Evolutionary conservation across 768 basidiomycete species (phyloP).

Genomic region (Asterophora parasitica): DNA sequence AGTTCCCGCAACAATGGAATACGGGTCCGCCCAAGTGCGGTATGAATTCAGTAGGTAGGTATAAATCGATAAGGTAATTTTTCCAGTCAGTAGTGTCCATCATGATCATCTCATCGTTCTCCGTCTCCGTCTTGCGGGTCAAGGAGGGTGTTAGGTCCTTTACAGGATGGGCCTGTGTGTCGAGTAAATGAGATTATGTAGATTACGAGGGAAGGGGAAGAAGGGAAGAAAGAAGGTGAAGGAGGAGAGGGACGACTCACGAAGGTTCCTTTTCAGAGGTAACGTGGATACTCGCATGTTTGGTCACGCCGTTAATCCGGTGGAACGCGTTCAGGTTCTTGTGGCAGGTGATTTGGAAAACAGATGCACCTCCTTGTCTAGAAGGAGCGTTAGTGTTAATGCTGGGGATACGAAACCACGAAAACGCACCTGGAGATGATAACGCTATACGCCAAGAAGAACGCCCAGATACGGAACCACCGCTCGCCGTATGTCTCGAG

Average conservation of each 20-base stretch:
- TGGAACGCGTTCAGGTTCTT: constrained; percentile 98
- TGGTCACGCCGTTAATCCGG: constrained; percentile 79
- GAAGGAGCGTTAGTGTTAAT: background rate
- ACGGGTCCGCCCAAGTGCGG: background rate
- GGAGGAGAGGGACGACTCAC: too few species aligned
- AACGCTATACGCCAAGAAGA: constrained; percentile 92
- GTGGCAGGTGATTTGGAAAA: constrained; percentile 97
- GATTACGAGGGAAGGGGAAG: too few species aligned
- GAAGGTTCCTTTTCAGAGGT: constrained; percentile 46
- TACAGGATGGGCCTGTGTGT: too few species aligned
- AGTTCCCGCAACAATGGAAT: too few species aligned
- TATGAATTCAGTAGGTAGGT: background rate
- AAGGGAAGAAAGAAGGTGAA: too few species aligned
- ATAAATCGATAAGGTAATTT: background rate
- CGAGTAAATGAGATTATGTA: too few species aligned
- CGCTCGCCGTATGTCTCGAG: constrained; percentile 85
- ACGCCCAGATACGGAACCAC: constrained; percentile 95
- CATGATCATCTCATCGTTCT: background rate
- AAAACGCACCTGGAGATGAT: constrained; percentile 68
- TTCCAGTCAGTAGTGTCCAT: background rate
- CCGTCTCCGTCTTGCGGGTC: too few species aligned
- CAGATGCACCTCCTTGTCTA: constrained; percentile 84
- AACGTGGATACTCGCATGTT: constrained; percentile 77
- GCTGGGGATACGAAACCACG: too few species aligned
- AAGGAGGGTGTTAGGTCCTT: too few species aligned